Percentiles rank a stretch among this genome's conserved stretches.
Conservation (phyloP, 2,329 filamentous ascomycete species). For the Stagonosporopsis vannaccii region DNA sequence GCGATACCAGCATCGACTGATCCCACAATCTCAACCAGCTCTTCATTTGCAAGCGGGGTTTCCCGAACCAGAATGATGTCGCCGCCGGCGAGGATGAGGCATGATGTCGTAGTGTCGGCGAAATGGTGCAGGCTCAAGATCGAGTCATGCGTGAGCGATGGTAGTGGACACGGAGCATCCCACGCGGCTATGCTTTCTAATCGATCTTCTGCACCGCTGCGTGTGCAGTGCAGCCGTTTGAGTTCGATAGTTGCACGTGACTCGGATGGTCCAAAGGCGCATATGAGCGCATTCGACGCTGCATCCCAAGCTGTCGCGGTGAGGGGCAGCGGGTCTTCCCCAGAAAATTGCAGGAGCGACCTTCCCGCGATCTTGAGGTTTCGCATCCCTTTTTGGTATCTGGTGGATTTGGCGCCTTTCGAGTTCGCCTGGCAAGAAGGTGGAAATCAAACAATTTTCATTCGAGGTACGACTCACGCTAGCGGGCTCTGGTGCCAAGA, state of each 20-base stretch:
- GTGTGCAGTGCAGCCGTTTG: constrained; percentile 58
- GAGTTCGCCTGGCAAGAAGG: constrained; percentile 12
- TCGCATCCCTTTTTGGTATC: constrained; percentile 68
- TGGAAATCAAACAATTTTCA: constrained; percentile 23
- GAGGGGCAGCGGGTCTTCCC: constrained; percentile 63
- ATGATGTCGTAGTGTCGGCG: constrained; percentile 77
- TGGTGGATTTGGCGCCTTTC: constrained; percentile 13
- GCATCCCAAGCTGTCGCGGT: constrained; percentile 88
- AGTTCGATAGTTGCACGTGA: constrained; percentile 77
- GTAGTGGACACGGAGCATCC: constrained; percentile 83
- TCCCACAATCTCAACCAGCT: constrained; percentile 92
- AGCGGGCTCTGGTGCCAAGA: constrained; percentile 15
- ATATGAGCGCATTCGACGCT: constrained; percentile 77
- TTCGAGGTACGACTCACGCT: constrained; percentile 23
- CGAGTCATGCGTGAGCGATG: constrained; percentile 76
- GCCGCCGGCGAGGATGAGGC: constrained; percentile 85
- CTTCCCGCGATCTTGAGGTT: constrained; percentile 84
- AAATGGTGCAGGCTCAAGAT: constrained; percentile 86
- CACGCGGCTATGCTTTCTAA: constrained; percentile 74
- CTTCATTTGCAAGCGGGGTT: constrained; percentile 68
- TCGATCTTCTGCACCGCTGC: constrained; percentile 50
- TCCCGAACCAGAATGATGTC: constrained; percentile 89
- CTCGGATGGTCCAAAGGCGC: constrained; percentile 81
- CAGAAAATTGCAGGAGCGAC: constrained; percentile 66
- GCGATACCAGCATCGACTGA: constrained; percentile 92